These are phyloP conservation scores for Hydnum rufescens DNA, from an alignment of 768 basidiomycete genomes.

Conservation along the genomic window DNA sequence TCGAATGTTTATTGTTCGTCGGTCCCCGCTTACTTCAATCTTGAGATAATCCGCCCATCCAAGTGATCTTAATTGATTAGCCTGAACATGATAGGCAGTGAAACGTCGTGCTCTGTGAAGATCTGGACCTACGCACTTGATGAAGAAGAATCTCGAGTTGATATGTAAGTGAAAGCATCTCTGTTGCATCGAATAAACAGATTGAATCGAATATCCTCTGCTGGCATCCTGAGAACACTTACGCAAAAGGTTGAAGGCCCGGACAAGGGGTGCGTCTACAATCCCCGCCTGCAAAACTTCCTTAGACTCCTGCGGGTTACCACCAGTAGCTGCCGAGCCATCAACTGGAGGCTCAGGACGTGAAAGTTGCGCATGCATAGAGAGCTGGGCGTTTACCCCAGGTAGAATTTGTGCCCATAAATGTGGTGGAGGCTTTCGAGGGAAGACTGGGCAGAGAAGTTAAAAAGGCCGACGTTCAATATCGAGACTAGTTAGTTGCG, in stretches of 20 bases:
- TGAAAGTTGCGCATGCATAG: background rate
- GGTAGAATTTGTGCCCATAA: constrained; percentile 1
- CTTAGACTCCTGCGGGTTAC: background rate
- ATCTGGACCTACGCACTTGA: constrained; percentile 31
- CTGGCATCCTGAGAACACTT: constrained; percentile 17
- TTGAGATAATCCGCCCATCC: constrained; percentile 70
- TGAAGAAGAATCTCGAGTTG: constrained; percentile 79
- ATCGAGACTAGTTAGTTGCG: background rate
- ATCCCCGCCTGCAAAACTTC: background rate
- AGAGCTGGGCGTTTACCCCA: background rate
- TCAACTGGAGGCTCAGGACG: background rate
- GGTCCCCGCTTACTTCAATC: constrained; percentile 46
- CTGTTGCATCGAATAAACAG: constrained; percentile 22
- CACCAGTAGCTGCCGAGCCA: background rate
- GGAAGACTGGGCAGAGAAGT: constrained; percentile 1
- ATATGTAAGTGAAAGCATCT: constrained; percentile 82
- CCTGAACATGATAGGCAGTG: constrained; percentile 21
- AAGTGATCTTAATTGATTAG: constrained; percentile 54
- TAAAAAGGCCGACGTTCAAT: background rate
- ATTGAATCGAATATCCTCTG: background rate
- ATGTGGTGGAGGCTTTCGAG: background rate
- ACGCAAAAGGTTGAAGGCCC: constrained; percentile 82
- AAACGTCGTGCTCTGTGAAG: no score
- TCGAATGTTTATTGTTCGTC: constrained; percentile 47
- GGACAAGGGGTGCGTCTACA: constrained; percentile 63